Evolutionary conservation across 805 yeast species (phyloP).

Genomic region (Kluyveromyces wickerhamii): DNA sequence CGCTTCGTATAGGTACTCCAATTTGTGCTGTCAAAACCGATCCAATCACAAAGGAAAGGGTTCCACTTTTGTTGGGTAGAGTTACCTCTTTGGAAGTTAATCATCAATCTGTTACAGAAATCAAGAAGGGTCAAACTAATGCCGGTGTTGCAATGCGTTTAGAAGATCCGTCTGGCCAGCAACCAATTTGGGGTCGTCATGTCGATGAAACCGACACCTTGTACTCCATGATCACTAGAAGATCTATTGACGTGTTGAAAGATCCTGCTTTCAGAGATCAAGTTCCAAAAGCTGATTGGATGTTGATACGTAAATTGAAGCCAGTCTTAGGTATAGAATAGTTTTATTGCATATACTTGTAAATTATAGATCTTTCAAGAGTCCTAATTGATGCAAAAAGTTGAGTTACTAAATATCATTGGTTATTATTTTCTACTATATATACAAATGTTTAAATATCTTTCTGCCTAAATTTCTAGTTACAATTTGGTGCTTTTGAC

Average conservation of each 20-base stretch:
- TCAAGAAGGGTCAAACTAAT: constrained; percentile 89
- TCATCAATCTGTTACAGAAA: constrained; percentile 72
- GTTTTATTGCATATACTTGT: constrained; percentile 6
- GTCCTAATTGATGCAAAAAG: neutral
- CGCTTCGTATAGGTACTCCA: constrained; percentile 86
- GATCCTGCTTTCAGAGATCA: constrained; percentile 96
- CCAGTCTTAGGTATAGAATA: constrained; percentile 71
- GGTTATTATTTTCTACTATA: neutral
- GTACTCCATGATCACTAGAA: constrained; percentile 85
- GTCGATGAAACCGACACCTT: constrained; percentile 87
- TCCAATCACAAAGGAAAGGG: constrained; percentile 72
- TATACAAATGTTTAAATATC: neutral
- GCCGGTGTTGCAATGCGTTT: constrained; percentile 99
- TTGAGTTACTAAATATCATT: neutral
- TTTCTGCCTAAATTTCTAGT: constrained; percentile 4
- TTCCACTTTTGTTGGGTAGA: constrained; percentile 66
- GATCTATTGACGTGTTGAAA: constrained; percentile 91
- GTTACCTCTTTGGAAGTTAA: constrained; percentile 93
- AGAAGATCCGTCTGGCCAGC: constrained; percentile 85
- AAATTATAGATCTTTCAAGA: constrained; percentile 3
- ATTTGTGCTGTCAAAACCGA: constrained; percentile 87
- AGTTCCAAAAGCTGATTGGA: constrained; percentile 94
- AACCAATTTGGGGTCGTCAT: constrained; percentile 99
- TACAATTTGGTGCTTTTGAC: constrained; percentile 32
- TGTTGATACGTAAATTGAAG: constrained; percentile 80